phyloP scores from a whole-genome alignment of 768 basidiomycete species.

The Ramaria rubella region DNA sequence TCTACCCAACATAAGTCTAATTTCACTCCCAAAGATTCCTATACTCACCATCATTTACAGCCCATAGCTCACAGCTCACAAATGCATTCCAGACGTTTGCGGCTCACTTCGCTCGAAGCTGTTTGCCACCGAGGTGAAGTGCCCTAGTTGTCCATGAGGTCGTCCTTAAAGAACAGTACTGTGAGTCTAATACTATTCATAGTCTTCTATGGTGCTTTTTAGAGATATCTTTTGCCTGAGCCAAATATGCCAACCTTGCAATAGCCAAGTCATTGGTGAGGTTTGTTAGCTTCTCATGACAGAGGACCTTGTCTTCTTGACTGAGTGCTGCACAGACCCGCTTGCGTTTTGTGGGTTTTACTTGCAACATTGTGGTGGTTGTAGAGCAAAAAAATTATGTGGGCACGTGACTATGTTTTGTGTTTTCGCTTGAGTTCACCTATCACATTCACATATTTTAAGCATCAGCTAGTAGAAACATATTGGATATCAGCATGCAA shows the following conservation, averaged over 20 bases:
- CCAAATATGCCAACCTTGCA: neutral
- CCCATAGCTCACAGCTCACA: no score
- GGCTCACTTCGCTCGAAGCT: neutral
- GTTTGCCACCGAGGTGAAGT: neutral
- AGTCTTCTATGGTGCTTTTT: neutral
- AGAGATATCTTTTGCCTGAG: neutral
- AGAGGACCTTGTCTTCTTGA: neutral
- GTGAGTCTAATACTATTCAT: no score
- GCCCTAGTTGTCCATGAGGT: neutral
- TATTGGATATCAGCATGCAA: neutral
- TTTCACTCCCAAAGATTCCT: neutral
- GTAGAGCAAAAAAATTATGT: neutral
- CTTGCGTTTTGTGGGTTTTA: neutral
- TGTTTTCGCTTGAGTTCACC: no score
- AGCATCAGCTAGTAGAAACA: neutral
- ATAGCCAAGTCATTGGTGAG: neutral
- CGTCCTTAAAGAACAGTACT: no score
- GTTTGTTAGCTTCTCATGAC: neutral
- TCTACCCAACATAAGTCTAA: neutral
- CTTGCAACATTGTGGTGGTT: neutral
- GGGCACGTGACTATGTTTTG: neutral
- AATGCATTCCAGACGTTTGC: neutral
- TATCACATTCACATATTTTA: neutral
- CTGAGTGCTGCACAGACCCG: neutral
- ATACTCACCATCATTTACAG: neutral